Evolutionary conservation across 768 basidiomycete genomes (phyloP), one percentile per base, ranked within the genome.

Genomic region (Lentinus brumalis): DNA sequence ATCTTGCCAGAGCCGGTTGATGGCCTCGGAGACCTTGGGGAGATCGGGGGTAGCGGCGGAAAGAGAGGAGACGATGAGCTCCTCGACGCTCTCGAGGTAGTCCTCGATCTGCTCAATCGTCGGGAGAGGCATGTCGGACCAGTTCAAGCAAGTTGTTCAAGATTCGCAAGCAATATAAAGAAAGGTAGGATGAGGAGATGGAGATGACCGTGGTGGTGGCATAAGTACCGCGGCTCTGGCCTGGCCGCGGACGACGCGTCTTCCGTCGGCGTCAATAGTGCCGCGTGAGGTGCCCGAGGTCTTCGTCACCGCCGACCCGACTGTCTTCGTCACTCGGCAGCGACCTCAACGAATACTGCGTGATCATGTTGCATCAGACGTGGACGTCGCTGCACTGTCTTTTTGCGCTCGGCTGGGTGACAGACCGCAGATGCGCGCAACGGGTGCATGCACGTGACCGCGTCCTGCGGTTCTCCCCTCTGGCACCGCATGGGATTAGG

Each of bases 1-100:
- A 69, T 94, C 92, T 26, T 84, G 74, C 88, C 89, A 92, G 57
- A 93, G 78, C 29, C 86, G 82, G 64, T 89, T 81, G 21, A 87
- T 73, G 32, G 84, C 81, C 61, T 91, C 87, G 58, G 84, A 83
- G 50, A 91, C 76, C 65, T 80, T 83, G 42, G 86, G 85, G 49
- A 91, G 75, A 66, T 85, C 83, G 32, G 84, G 79, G 0, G 84
- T 81, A 5, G 83, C 86, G 15, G 83, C 76, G 45, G 82, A 75
- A 26, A 88, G 68, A 11, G 86, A 83, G 35, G 81, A 74, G 53
- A 80, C 78, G 71, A 92, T 73, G 65, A 84, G 79, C 60, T 84
- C 83, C 67, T 92, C 89, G 53, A 88, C 73, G 31, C 84, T 80
- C 63, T 84, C 79, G 46, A 91, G 77, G 69, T 88, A 89, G 64